Evolutionary conservation across 139 green algal species (phyloP).

Genomic region (Pycnococcus provasolii): DNA sequence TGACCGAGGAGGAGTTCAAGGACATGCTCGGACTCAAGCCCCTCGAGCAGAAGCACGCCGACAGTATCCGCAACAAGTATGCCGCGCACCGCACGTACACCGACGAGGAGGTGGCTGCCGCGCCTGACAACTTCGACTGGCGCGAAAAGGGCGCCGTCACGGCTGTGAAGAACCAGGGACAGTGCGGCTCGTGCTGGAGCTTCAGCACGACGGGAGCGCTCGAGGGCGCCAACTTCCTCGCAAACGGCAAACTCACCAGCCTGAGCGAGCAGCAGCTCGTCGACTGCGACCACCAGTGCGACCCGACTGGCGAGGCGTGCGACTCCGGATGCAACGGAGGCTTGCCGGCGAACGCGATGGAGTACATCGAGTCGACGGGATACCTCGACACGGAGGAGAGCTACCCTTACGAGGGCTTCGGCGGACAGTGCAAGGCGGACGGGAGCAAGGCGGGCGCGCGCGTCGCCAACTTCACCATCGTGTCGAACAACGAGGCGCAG

Average conservation of each 20-base stretch:
- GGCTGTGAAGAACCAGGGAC: constrained; percentile 58
- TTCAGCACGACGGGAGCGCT: constrained; percentile 45
- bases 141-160: constrained; percentile 43
- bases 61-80: no score
- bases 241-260: constrained; percentile 40
- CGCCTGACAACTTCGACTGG: constrained; percentile 45
- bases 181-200: constrained; percentile 49
- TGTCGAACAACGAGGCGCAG: constrained; percentile 43
- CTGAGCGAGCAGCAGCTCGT: constrained; percentile 66
- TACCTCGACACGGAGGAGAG: constrained; percentile 32
- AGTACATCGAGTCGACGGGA: constrained; percentile 32
- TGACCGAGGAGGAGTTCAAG: constrained; percentile 41
- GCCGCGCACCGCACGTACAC: not conserved
- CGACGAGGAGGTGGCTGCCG: not conserved
- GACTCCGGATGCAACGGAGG: constrained; percentile 33
- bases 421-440: constrained; percentile 11
- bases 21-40: constrained; percentile 24
- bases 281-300: constrained; percentile 49
- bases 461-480: constrained; percentile 33
- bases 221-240: constrained; percentile 48
- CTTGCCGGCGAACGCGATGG: constrained; percentile 37
- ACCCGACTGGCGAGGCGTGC: constrained; percentile 18
- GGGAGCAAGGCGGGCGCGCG: constrained; percentile 27
- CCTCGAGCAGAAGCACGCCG: not conserved
- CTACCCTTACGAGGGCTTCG: constrained; percentile 27